Evolutionary conservation across 1,139 yeast species (phyloP), one percentile per base, ranked within the genome.

Genomic region (Arxiozyma bovina): DNA sequence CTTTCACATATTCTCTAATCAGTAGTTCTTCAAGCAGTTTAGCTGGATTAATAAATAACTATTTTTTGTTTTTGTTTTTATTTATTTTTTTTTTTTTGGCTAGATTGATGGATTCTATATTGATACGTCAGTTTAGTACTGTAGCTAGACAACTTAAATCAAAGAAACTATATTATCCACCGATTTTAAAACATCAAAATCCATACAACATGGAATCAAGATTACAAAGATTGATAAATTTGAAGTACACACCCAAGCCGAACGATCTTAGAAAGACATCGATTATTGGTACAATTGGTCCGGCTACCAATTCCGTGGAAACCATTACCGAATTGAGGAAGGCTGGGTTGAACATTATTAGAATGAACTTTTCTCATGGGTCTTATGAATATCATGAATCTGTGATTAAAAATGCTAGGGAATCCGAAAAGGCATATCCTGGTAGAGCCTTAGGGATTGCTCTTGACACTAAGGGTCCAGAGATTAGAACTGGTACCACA

Each of bases 341-440:
- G 75, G 96, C 96, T 57, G 99, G 99, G 70, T 82, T 93, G 67
- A 93, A 91, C 81, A 88, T 93, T 72, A 97, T 88, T 54, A 86
- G 99, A 74, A 89, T 93, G 97, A 94, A 93, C 85, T 93, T 94
- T 77, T 88, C 96, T 61, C 99, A 93, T 77, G 99, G 99, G 67
- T 81, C 95, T 54, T 83, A 94, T 76, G 96, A 88, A 68, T 93
- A 91, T 82, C 99, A 94, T 76, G 96, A 91, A 77, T 78, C 89
- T 59, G 99, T 94, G 66, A 78, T 93, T 74, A 96, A 91, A 80
- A 91, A 93, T 71, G 89, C 97, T 65, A 86, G 95, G 76, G 83
- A 87, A 75, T 90, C 97, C 57, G 96, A 88, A 75, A 83, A 84
- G 73, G 73, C 85, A 56, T 90, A 85, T 74, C 83, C 87, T 61